Evolutionary conservation across 2,329 filamentous ascomycete genomes (phyloP), one percentile per base, ranked within the genome.

Genomic region (Fusarium sp.): DNA sequence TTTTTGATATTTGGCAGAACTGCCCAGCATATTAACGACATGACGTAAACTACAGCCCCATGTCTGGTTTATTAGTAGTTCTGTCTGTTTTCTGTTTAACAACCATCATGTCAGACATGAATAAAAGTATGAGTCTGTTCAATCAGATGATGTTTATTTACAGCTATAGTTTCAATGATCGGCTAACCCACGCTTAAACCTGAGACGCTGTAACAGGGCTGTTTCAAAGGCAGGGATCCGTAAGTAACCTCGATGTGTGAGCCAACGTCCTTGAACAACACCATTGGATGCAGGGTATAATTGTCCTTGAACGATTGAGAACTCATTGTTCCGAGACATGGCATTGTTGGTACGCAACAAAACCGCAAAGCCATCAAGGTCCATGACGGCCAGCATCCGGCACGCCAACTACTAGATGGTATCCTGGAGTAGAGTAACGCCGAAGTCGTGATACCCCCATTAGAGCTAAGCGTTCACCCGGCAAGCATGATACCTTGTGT

Each of bases 1-100:
- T 62, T 64, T 14, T 61, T 42, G 29, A 48, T 23, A 49, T 33
- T 43, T 61, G 61, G 50, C 41, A 65, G 44, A 43, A 49, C 44
- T 53, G 50, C 46, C 61, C 21, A 33, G 39, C 45, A 46, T 38
- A 33, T 49, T 49, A 44, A 57, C 49, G 61, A 21, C 41, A 37
- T 32, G 44, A 39, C 36, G 33, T 57, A 17, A 10, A 47, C 15
- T 14, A 39, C 17, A 46, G 19, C 17, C 23, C 25, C 19, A n/a
- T 27, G 29, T 42, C 32, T 37, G 36, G 45, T 53, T 53, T 56
- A 19, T 50, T 41, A 33, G 10, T 32, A 27, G 38, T 41, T 39
- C 11, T 58, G 36, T 50, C 29, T 17, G 33, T 25, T 45, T 27
- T 38, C 32, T 49, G 50, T 61, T 42, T 9, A 35, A 37, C 38